Percentiles rank a stretch among this genome's conserved stretches.
Conservation (phyloP, 2,329 filamentous ascomycete genomes). For the Fusarium gaditjirri region DNA sequence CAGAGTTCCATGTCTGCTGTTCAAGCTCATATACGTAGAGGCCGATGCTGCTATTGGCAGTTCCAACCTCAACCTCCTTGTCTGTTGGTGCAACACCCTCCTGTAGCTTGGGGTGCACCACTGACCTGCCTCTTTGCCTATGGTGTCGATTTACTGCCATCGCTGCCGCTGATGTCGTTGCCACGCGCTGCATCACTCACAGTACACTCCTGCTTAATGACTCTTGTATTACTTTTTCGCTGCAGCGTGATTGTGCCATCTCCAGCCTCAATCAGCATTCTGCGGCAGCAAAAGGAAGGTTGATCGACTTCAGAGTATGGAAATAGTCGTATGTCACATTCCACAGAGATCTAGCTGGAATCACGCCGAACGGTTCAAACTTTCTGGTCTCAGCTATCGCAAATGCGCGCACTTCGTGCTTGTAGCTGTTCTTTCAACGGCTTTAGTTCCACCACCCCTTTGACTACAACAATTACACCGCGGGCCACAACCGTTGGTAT, state of each 20-base stretch:
- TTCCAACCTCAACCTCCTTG: slow-evolving; percentile 23
- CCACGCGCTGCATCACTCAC: slow-evolving; percentile 9
- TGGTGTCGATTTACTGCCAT: slow-evolving; percentile 19
- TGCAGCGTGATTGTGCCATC: slow-evolving; percentile 27
- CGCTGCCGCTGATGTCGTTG: slow-evolving; percentile 9
- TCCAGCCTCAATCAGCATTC: slow-evolving; percentile 22
- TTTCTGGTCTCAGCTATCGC: slow-evolving; percentile 21
- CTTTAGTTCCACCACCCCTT: slow-evolving; percentile 40
- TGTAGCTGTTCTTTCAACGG: slow-evolving; percentile 33
- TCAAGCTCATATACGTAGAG: background rate
- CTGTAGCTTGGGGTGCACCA: slow-evolving; percentile 24
- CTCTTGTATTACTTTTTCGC: slow-evolving; percentile 29
- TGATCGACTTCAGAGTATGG: slow-evolving; percentile 46
- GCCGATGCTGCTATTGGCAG: slow-evolving; percentile 22
- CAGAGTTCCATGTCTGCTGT: background rate
- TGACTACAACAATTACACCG: slow-evolving; percentile 33
- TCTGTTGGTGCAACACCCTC: slow-evolving; percentile 29
- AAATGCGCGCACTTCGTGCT: slow-evolving; percentile 31
- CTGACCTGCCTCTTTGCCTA: slow-evolving; percentile 21
- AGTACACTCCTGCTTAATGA: slow-evolving; percentile 6
- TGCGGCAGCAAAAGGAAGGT: slow-evolving; percentile 17
- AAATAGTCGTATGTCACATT: slow-evolving; percentile 61
- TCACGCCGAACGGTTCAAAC: slow-evolving; percentile 35
- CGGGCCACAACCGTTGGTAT: slow-evolving; percentile 30
- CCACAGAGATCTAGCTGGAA: slow-evolving; percentile 58